These are phyloP conservation scores for Coffea eugenioides DNA, from an alignment of 257 asterid species.

Conservation along the genomic window DNA sequence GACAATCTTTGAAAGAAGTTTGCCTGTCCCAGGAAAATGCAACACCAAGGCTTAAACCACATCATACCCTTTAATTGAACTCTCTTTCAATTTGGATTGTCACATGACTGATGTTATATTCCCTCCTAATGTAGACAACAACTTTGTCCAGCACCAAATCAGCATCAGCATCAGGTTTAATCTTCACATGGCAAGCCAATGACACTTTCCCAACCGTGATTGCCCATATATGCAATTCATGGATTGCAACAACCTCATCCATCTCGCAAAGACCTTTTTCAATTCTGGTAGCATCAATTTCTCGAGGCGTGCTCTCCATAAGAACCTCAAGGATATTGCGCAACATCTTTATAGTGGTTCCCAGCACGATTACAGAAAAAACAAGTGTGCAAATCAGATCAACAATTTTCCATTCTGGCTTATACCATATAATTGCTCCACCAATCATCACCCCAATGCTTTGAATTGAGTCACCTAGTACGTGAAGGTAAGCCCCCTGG, in stretches of 20 bases:
- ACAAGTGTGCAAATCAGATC: constrained; percentile 84
- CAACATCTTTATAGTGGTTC: constrained; percentile 76
- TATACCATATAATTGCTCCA: constrained; percentile 82
- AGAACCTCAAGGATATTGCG: constrained; percentile 76
- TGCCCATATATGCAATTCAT: constrained; percentile 94
- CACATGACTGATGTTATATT: constrained; percentile 79
- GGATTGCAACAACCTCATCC: constrained; percentile 84
- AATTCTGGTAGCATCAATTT: constrained; percentile 74
- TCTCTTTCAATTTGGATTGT: constrained; percentile 90
- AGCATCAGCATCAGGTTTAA: constrained; percentile 74
- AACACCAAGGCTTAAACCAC: background rate
- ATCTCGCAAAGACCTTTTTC: constrained; percentile 83
- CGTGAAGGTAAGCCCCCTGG: constrained; percentile 96
- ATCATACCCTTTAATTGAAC: constrained; percentile 4
- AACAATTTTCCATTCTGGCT: constrained; percentile 82
- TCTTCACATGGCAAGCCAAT: constrained; percentile 82
- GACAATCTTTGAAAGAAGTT: background rate
- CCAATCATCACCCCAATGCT: constrained; percentile 97
- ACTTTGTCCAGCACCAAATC: constrained; percentile 79
- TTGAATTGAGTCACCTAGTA: constrained; percentile 85
- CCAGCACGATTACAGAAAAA: constrained; percentile 63
- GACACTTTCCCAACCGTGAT: constrained; percentile 83
- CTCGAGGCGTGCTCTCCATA: constrained; percentile 95
- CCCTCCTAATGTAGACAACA: constrained; percentile 66
- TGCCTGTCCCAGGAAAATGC: background rate